A percentile compares a stretch with the other conserved stretches of the same genome.
These are phyloP conservation scores for Leucocoprinus leucothites DNA, from an alignment of 768 basidiomycete genomes.

Conservation along the genomic window DNA sequence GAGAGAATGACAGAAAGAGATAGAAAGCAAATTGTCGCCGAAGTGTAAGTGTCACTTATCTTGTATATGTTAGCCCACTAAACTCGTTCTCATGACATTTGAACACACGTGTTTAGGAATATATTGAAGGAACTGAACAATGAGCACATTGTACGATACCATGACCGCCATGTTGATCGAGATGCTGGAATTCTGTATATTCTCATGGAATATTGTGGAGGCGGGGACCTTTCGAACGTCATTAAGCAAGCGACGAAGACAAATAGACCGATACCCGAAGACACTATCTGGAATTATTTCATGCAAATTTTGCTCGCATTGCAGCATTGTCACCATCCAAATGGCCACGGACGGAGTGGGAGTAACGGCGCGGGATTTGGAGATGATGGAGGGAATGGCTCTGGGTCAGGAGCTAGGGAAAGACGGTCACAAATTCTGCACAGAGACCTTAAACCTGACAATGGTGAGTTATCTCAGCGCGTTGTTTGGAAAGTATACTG, in stretches of 20 bases:
- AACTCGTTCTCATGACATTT: conserved; percentile 7
- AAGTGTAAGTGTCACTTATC: conserved; percentile 70
- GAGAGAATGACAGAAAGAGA: conserved; percentile 96
- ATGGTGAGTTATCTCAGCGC: conserved; percentile 53
- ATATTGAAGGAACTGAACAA: conserved; percentile 95
- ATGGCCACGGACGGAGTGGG: conserved; percentile 45
- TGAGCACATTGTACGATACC: conserved; percentile 94
- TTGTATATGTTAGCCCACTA: not conserved
- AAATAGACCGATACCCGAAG: conserved; percentile 79
- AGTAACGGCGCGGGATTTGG: conserved; percentile 30
- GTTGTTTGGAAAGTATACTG: not conserved
- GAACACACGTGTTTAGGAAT: conserved; percentile 50
- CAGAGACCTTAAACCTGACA: conserved; percentile 96
- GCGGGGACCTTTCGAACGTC: conserved; percentile 86
- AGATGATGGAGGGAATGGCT: conserved; percentile 19
- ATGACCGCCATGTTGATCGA: conserved; percentile 89
- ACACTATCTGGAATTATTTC: conserved; percentile 94
- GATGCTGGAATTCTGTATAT: conserved; percentile 92
- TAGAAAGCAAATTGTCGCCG: conserved; percentile 93
- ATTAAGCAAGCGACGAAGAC: conserved; percentile 77
- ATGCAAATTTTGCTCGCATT: conserved; percentile 89
- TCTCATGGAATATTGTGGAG: conserved; percentile 98
- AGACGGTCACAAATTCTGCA: conserved; percentile 80
- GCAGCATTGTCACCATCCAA: conserved; percentile 90
- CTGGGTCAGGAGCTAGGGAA: conserved; percentile 29